Base-by-base conservation (phyloP, 2,329 filamentous ascomycete species). In the Teratosphaeria pseudoeucalypti region DNA sequence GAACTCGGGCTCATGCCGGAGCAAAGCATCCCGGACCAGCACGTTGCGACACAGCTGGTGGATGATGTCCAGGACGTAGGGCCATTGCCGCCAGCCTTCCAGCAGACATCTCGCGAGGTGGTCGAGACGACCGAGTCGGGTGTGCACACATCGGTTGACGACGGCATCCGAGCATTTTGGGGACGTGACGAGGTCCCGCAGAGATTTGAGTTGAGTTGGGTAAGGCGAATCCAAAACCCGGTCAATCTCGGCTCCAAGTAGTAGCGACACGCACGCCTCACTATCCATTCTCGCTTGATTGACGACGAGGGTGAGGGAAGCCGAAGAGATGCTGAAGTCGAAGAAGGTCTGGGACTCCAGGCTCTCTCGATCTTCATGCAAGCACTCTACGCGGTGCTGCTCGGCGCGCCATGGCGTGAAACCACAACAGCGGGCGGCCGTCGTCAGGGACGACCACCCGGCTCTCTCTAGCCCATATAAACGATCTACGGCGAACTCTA, bases 61-160 rank as follows among this genome's bases (percentile, higher is more conserved):
- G 47, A 85, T 68, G 32, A 84, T 72, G 34, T 75, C 71, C 58
- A 83, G 65, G 5, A 80, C 76, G 61, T 79, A 79, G 3, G 77
- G 73, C 70, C 80, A 82, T 54, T 77, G 74, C 37, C 78, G 75
- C 39, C 84, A 69, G 29, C 77, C 78, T 60, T 81, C 76, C 34
- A 79, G 67, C n/a, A 82, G 65, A 37, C 72, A 70, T n/a, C 70
- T 71, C 14, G 75, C 74, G 26, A 85, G 70, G 26, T 71, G 68
- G 11, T 72, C 70, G 54, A 82, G 68, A 56, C 79, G 77, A 66
- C 82, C 84, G 32, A 75, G 74, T 60, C 81, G 78, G 19, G 70
- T 74, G 37, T 74, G 67, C 2, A 79, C 75, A 77, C 80, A 83
- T 27, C 69, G 68, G 7, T 69, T 69, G 14, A 84, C 71, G 5